Percentiles rank a stretch among this genome's conserved stretches.
phyloP scores from a whole-genome alignment of 768 basidiomycete species.

The Mrakia frigida region DNA sequence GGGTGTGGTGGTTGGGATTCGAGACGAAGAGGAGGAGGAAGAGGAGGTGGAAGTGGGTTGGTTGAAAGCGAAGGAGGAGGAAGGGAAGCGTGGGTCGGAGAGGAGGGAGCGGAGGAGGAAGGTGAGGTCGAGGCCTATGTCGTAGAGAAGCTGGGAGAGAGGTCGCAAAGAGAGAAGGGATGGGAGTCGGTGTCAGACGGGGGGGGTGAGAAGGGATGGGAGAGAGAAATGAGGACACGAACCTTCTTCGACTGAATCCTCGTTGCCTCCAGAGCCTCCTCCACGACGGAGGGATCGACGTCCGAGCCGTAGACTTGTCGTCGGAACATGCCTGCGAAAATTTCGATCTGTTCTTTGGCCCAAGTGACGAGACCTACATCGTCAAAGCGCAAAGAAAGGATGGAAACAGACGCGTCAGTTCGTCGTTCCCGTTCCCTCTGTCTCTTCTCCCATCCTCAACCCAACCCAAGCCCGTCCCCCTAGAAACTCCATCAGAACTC shows the following conservation, averaged over 20 bases:
- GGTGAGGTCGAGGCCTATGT: conserved; percentile 89
- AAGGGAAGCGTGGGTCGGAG: not conserved
- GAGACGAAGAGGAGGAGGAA: not conserved
- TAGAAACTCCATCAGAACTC: conserved; percentile 42
- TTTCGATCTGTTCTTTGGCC: conserved; percentile 79
- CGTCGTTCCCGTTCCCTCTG: not conserved
- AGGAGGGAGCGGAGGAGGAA: conserved; percentile 64
- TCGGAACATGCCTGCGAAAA: conserved; percentile 75
- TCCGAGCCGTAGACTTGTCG: conserved; percentile 87
- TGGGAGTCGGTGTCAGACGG: not conserved
- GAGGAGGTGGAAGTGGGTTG: not conserved
- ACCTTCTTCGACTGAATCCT: conserved; percentile 80
- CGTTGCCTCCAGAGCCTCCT: conserved; percentile 73
- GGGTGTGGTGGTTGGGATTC: not conserved
- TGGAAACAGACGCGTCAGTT: conserved; percentile 1
- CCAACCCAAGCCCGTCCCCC: not conserved
- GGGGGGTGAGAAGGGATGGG: not conserved
- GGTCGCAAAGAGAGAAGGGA: too few species aligned
- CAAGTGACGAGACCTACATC: conserved; percentile 87
- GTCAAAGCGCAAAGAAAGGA: not conserved
- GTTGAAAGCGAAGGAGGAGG: not conserved
- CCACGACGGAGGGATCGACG: conserved; percentile 61
- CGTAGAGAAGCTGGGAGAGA: conserved; percentile 65
- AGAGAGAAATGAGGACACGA: conserved; percentile 33
- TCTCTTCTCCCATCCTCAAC: not conserved